Evolutionary conservation across 2,329 filamentous ascomycete species (phyloP).

Genomic region (Monosporascus cannonballus): DNA sequence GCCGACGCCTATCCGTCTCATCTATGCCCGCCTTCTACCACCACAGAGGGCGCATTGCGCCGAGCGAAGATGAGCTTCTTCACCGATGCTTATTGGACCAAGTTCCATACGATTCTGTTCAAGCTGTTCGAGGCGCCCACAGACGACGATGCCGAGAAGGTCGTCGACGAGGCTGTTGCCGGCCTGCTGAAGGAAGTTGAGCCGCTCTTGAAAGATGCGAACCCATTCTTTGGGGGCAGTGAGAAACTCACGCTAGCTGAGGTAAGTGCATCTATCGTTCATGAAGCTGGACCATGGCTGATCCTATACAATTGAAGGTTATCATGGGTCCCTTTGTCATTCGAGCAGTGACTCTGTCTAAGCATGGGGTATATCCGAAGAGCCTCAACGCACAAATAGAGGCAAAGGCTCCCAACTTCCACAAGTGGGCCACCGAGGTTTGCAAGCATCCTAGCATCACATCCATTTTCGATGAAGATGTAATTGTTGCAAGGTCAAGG

Average conservation of each 20-base stretch:
- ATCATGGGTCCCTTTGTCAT: constrained; percentile 62
- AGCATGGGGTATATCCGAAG: constrained; percentile 47
- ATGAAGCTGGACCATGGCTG: background rate
- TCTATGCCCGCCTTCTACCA: constrained; percentile 51
- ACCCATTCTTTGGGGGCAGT: constrained; percentile 60
- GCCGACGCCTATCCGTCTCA: constrained; percentile 64
- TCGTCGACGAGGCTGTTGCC: constrained; percentile 45
- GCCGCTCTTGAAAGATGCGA: constrained; percentile 52
- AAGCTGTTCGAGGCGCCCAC: constrained; percentile 31
- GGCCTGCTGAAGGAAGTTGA: constrained; percentile 65
- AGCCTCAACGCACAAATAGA: constrained; percentile 40
- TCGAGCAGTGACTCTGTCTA: constrained; percentile 48
- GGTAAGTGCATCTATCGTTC: constrained; percentile 36
- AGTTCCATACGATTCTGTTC: constrained; percentile 38
- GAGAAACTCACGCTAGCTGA: constrained; percentile 66
- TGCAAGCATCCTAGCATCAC: constrained; percentile 60
- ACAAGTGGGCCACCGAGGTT: constrained; percentile 59
- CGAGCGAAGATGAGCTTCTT: constrained; percentile 68
- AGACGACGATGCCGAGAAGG: constrained; percentile 42
- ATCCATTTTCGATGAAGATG: constrained; percentile 52
- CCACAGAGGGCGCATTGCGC: constrained; percentile 48
- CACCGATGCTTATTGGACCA: constrained; percentile 61
- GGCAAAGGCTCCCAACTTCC: constrained; percentile 57
- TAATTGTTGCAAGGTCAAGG: constrained; percentile 19
- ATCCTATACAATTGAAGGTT: constrained; percentile 34